Evolutionary conservation across 805 yeast species (phyloP), one percentile per base, ranked within the genome.

Genomic region (Komagataella populi): DNA sequence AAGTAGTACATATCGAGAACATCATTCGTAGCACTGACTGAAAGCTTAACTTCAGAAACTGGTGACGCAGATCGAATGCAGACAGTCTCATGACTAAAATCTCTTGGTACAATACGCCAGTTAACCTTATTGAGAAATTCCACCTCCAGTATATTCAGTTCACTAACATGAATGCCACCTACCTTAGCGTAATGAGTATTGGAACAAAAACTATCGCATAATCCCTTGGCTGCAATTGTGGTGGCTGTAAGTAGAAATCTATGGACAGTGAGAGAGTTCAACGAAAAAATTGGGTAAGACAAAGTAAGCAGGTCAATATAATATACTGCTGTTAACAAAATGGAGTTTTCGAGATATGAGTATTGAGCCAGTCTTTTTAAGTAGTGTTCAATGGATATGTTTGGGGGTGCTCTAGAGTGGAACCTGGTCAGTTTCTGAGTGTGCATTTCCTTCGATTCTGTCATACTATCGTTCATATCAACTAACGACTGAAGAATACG

Each of bases 131-230:
- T 76, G 47, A 91, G 73, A 60, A 93, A 89, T 65, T 93, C 98
- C 50, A 85, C 81, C 63, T 91, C 99, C 48, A 91, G 71, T 51
- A 91, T 74, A 64, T 93, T 93, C 57, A 90, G 70, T 62, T 89
- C 97, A 53, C 81, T 75, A 48, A 84, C 69, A 46, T 87, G 87
- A 4, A 89, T 84, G 54, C 99, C 98, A 3, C 99, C 99, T 17
- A 93, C 97, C 63, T 85, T 86, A 10, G 98, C 96, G 61, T 93
- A 91, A 65, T 93, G 96, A 47, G 83, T 77, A 65, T 90, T 91
- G 14, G 96, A 88, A 67, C 93, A 90, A 66, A 93, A 91, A 23
- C 90, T 84, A 67, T 91, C 99, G 65, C 96, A 89, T 56, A 89
- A 73, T 1, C 95, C 91, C 63, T 91, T 91, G 56, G 91, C 83